phyloP scores from a whole-genome alignment of 2,329 filamentous ascomycete species.

The Ampelomyces quisqualis region DNA sequence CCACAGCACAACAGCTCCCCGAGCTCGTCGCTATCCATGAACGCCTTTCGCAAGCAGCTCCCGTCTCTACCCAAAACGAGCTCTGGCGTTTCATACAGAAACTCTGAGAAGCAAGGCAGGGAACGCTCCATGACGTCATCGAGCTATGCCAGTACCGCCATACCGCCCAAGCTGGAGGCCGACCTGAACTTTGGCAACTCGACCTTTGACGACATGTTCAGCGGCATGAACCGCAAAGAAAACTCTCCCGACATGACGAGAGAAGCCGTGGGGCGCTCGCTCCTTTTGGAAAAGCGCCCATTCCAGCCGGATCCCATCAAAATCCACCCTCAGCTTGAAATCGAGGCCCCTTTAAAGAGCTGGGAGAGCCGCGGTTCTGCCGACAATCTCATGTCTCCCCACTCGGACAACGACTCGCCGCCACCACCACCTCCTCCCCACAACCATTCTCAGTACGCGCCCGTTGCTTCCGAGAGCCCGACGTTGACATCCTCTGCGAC shows the following conservation, averaged over 20 bases:
- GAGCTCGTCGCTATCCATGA: conserved; percentile 21
- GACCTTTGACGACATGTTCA: conserved; percentile 54
- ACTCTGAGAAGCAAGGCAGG: conserved; percentile 17
- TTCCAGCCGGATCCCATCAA: conserved; percentile 48
- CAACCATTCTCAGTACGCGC: conserved; percentile 37
- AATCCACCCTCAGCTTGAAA: conserved; percentile 46
- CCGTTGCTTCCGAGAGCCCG: conserved; percentile 37
- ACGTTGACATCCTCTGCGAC: conserved; percentile 25
- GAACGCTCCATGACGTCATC: conserved; percentile 51
- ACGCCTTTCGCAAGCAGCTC: conserved; percentile 29
- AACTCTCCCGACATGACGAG: conserved; percentile 31
- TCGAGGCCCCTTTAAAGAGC: conserved; percentile 54
- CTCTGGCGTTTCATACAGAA: conserved; percentile 21
- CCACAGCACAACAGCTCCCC: conserved; percentile 35
- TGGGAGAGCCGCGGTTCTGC: conserved; percentile 55
- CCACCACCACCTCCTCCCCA: conserved; percentile 39
- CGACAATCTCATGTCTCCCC: conserved; percentile 52
- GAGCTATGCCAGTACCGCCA: conserved; percentile 52
- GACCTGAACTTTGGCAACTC: conserved; percentile 41
- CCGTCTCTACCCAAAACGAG: conserved; percentile 30
- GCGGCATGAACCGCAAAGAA: conserved; percentile 31
- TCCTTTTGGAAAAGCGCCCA: conserved; percentile 38
- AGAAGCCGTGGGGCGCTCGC: conserved; percentile 33
- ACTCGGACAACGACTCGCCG: conserved; percentile 38
- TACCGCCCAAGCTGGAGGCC: conserved; percentile 54